phyloP scores from a whole-genome alignment of 2,329 filamentous ascomycete species.

The Botrytis elliptica region DNA sequence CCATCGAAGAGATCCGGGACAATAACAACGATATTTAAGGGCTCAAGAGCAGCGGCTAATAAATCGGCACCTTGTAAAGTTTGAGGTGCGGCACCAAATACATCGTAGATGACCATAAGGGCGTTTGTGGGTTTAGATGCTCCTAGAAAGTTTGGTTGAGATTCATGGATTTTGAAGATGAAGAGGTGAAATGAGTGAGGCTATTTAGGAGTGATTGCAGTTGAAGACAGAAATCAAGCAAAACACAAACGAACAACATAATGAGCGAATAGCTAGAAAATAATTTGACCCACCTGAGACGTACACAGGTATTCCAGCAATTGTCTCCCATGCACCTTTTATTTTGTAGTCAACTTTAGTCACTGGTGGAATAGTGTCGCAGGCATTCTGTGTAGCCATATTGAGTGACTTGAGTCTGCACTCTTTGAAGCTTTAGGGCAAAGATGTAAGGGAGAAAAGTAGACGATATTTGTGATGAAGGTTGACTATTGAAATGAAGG shows the following conservation, averaged over 20 bases:
- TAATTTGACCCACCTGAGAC: background rate
- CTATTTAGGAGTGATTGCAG: background rate
- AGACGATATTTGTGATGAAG: background rate
- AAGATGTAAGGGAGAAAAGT: background rate
- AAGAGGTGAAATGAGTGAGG: background rate
- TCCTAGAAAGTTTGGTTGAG: constrained; percentile 43
- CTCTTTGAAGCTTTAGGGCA: background rate
- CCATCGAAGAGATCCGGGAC: constrained; percentile 91
- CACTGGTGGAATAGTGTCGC: constrained; percentile 37
- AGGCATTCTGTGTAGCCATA: constrained; percentile 32
- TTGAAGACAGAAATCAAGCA: background rate
- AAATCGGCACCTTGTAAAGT: constrained; percentile 69
- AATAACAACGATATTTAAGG: constrained; percentile 60
- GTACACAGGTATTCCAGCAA: constrained; percentile 25
- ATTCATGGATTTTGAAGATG: background rate
- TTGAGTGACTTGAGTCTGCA: background rate
- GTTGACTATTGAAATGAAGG: background rate
- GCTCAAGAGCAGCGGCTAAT: constrained; percentile 49
- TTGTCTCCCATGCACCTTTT: constrained; percentile 26
- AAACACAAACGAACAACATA: background rate
- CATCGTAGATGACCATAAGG: constrained; percentile 59
- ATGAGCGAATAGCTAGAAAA: background rate
- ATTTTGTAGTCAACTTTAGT: constrained; percentile 38
- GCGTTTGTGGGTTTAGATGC: constrained; percentile 51
- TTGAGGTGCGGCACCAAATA: constrained; percentile 68